phyloP scores from a whole-genome alignment of 1,139 yeast genomes.

The Diutina siamensis region DNA sequence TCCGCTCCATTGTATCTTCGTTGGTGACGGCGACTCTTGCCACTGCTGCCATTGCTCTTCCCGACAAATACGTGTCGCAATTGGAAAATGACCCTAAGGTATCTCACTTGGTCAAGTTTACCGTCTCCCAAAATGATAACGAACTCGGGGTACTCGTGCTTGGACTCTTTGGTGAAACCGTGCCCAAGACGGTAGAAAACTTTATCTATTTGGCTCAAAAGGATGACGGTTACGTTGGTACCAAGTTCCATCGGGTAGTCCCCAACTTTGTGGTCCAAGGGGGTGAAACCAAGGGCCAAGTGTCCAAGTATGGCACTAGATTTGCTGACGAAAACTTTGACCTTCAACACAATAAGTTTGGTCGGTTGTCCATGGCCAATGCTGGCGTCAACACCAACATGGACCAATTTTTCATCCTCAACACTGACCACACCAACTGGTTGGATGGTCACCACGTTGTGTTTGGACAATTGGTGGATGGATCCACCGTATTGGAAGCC shows the following conservation, averaged over 20 bases:
- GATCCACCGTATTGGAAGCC: constrained; percentile 14
- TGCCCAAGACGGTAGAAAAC: constrained; percentile 29
- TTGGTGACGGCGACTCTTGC: not conserved
- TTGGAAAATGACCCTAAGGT: constrained; percentile 10
- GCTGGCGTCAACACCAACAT: constrained; percentile 32
- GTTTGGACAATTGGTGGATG: constrained; percentile 41
- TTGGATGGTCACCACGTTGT: constrained; percentile 48
- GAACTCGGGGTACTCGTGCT: constrained; percentile 13
- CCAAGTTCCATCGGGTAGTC: constrained; percentile 27
- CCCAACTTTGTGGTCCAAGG: constrained; percentile 29
- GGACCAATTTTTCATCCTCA: constrained; percentile 29
- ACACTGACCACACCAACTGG: constrained; percentile 12
- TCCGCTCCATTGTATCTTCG: too few species aligned
- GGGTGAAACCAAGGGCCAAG: constrained; percentile 27
- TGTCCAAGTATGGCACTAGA: constrained; percentile 13
- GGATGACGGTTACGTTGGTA: constrained; percentile 25
- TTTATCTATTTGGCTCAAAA: constrained; percentile 23
- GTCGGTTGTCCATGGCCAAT: constrained; percentile 34
- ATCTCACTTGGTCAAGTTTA: constrained; percentile 10
- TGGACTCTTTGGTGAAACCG: constrained; percentile 16
- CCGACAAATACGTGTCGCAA: not conserved
- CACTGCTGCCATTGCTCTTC: not conserved
- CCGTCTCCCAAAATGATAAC: constrained; percentile 7
- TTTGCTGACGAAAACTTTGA: constrained; percentile 30
- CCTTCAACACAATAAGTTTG: constrained; percentile 23